Percentiles rank a stretch among this genome's conserved stretches.
Conservation (phyloP, 2,329 filamentous ascomycete genomes). For the Fusarium haematococcum region DNA sequence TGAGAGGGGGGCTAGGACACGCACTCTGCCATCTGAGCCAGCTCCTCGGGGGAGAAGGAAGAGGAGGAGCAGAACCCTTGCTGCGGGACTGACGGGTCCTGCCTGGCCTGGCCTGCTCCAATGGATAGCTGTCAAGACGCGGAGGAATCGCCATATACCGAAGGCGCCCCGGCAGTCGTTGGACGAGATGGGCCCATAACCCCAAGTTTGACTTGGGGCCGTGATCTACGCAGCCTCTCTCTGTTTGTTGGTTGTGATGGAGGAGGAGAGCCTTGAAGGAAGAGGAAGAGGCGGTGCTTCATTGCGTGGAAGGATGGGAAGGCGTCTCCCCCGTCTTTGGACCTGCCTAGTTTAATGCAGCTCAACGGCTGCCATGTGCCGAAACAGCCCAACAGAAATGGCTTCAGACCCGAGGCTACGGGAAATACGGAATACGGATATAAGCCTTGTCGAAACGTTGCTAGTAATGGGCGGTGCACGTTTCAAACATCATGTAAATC, state of each 20-base stretch:
- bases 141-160: background rate
- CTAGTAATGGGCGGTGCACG: background rate
- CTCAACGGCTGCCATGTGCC: constrained; percentile 1
- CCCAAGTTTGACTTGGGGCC: background rate
- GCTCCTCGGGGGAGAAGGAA: background rate
- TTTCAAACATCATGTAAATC: background rate
- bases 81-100: background rate
- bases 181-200: background rate
- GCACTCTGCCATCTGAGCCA: background rate
- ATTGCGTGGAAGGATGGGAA: background rate
- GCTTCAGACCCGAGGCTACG: background rate
- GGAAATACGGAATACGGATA: background rate
- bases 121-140: background rate
- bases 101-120: background rate
- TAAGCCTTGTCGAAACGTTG: background rate
- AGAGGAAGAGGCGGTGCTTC: background rate
- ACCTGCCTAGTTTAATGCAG: constrained; percentile 1
- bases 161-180: background rate
- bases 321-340: background rate
- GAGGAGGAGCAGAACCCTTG: background rate
- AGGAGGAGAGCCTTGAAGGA: background rate
- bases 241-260: background rate
- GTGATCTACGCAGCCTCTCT: background rate
- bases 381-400: background rate
- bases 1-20: background rate